Percentiles rank a stretch among this genome's conserved stretches.
Evolutionary conservation across 495 filamentous ascomycete species (phyloP).

Genomic region (Annulohypoxylon stygium): DNA sequence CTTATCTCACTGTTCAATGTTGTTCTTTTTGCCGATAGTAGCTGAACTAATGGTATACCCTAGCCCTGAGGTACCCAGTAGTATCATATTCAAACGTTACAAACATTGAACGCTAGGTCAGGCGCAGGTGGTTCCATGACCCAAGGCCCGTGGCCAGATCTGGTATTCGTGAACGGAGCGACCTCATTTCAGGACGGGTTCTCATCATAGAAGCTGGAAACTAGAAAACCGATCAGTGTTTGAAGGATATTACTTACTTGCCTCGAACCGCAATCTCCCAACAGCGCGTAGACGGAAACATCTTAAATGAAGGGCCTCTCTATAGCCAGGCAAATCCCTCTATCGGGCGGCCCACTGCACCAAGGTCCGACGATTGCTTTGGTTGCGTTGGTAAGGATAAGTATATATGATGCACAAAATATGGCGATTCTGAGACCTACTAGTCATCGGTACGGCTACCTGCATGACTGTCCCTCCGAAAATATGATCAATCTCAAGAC

Average conservation of each 20-base stretch:
- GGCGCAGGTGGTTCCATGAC: background rate
- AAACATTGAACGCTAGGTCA: slow-evolving; percentile 19
- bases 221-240: background rate
- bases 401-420: slow-evolving; percentile 26
- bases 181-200: background rate
- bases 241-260: slow-evolving; percentile 2
- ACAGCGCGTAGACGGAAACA: background rate
- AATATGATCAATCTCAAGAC: slow-evolving; percentile 24
- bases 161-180: background rate
- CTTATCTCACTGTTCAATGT: slow-evolving; percentile 5
- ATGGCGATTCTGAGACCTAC: slow-evolving; percentile 31
- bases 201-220: background rate
- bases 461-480: slow-evolving; percentile 32
- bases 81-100: slow-evolving; percentile 14
- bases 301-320: slow-evolving; percentile 17
- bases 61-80: too few species aligned
- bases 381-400: slow-evolving; percentile 14
- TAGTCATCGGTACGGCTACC: slow-evolving; percentile 32
- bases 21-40: slow-evolving; percentile 17
- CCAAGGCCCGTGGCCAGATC: background rate
- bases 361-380: background rate
- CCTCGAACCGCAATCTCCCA: background rate
- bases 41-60: too few species aligned
- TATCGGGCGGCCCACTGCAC: slow-evolving; percentile 14
- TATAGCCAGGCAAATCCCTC: slow-evolving; percentile 17